These are phyloP conservation scores for Fusarium sp. DNA, from an alignment of 2,329 filamentous ascomycete species.

Conservation along the genomic window DNA sequence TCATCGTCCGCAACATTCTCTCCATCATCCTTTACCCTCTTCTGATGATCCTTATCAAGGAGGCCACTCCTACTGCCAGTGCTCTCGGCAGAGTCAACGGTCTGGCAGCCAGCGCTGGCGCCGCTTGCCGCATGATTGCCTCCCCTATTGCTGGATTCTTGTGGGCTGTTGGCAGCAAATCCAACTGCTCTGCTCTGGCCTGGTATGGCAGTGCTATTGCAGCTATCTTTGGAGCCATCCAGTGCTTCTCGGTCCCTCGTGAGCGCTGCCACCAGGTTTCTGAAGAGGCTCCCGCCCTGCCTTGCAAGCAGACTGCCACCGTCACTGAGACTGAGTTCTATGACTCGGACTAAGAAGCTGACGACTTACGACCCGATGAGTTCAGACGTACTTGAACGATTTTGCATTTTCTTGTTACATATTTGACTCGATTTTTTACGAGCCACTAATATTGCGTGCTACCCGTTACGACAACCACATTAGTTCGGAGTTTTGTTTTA, in stretches of 20 bases:
- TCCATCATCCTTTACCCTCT: slow-evolving; percentile 74
- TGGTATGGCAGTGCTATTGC: slow-evolving; percentile 72
- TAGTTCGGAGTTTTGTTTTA: slow-evolving; percentile 22
- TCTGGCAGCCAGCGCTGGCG: slow-evolving; percentile 72
- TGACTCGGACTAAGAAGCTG: slow-evolving; percentile 35
- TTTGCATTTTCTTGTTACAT: neutral
- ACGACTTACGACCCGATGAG: neutral
- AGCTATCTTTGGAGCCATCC: slow-evolving; percentile 66
- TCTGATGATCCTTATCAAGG: slow-evolving; percentile 74
- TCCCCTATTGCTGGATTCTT: slow-evolving; percentile 72
- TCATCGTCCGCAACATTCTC: slow-evolving; percentile 68
- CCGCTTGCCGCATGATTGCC: slow-evolving; percentile 74
- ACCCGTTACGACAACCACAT: neutral
- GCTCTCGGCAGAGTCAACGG: slow-evolving; percentile 74
- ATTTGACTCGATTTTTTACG: slow-evolving; percentile 3
- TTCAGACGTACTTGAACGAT: neutral
- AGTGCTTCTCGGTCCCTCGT: slow-evolving; percentile 67
- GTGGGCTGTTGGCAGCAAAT: slow-evolving; percentile 68
- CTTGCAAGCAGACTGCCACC: slow-evolving; percentile 35
- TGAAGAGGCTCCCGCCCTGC: slow-evolving; percentile 46
- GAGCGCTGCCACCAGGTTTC: slow-evolving; percentile 41
- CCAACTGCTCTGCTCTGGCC: slow-evolving; percentile 69
- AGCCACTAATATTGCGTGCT: slow-evolving; percentile 5
- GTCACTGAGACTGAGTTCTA: slow-evolving; percentile 49
- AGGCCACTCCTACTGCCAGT: slow-evolving; percentile 66